Evolutionary conservation across 2,329 filamentous ascomycete genomes (phyloP), one percentile per base, ranked within the genome.

Genomic region (Cordyceps farinosa): DNA sequence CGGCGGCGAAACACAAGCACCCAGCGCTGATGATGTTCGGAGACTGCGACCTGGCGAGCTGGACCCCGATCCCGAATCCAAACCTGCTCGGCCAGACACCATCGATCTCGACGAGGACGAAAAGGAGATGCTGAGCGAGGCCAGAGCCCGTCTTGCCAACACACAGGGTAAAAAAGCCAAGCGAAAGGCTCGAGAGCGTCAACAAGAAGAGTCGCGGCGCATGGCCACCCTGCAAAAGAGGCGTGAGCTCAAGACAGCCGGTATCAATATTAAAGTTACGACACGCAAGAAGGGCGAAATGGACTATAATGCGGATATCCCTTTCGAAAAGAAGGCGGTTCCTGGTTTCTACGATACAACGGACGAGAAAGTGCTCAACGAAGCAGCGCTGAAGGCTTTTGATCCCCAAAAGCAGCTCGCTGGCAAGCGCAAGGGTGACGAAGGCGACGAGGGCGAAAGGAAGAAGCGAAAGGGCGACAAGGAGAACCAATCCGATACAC

Each of bases 131-230:
- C 78, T 99, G 72, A 97, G 93, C 74, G 95, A 99, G 79, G 95
- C 95, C 69, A 91, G 95, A 73, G 95, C 95, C 62, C 92, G 95
- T 79, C 81, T 99, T 67, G 95, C 95, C 67, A 99, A 99, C 72
- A 98, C 95, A 11, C 95, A 98, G 77, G 95, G 95, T 74, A 99
- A 99, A 79, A 99, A 99, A 80, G 95, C 95, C 7, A 99, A 99
- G 82, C 83, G 95, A 69, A 99, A 99, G 82, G 95, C 95, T 40
- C 87, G 95, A 71, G 95, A 99, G 77, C 85, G 95, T 66, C 94
- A 98, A 74, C 84, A 99, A 69, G 95, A 99, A 74, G 94, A 98
- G 79, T 97, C 93, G 15, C 87, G 94, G 65, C 86, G 95, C 62
- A 78, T 99, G 66, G 95, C 95, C 1, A 87, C 94, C 44, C 79